Conservation (phyloP, 352 stramenopile genomes). For the Thraustochytrium sp. region DNA sequence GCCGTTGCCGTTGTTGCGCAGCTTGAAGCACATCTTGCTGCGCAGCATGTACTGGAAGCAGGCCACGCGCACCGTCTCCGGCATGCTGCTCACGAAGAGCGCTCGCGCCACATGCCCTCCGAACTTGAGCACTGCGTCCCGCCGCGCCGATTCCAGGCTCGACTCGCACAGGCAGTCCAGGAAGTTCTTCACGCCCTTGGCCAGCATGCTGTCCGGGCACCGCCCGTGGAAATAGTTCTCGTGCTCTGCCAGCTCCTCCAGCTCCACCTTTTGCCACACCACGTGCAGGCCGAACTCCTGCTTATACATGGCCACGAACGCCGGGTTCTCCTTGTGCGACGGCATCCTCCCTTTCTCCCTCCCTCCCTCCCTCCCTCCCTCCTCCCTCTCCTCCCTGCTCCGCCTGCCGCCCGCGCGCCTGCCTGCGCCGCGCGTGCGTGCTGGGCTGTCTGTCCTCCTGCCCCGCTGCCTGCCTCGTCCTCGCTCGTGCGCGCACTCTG, state of each 20-base stretch:
- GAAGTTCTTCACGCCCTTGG: slow-evolving; percentile 13
- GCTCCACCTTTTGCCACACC: not conserved
- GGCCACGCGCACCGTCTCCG: slow-evolving; percentile 6
- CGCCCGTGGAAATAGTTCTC: slow-evolving; percentile 26
- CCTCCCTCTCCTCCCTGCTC: no score
- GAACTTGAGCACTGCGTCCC: slow-evolving; percentile 4
- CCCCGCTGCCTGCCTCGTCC: no score
- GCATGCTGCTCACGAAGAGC: slow-evolving; percentile 22
- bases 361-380: not conserved
- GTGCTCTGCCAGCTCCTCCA: slow-evolving; percentile 13
- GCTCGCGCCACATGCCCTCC: not conserved
- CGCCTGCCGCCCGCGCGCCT: no score
- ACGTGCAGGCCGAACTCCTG: slow-evolving; percentile 14
- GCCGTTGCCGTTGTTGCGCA: slow-evolving; percentile 2
- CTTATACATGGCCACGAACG: slow-evolving; percentile 19
- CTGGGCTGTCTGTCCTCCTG: no score
- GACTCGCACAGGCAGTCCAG: slow-evolving; percentile 13
- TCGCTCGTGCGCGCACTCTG: no score
- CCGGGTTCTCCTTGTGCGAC: slow-evolving; percentile 12
- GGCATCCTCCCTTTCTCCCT: not conserved
- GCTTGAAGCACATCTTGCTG: slow-evolving; percentile 21
- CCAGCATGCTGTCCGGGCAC: slow-evolving; percentile 13
- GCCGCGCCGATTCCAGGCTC: not conserved
- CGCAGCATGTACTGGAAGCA: slow-evolving; percentile 12
- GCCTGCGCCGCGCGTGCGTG: no score